Conservation (phyloP, 306 rosid genomes). For the Lathyrus tuberosus region DNA sequence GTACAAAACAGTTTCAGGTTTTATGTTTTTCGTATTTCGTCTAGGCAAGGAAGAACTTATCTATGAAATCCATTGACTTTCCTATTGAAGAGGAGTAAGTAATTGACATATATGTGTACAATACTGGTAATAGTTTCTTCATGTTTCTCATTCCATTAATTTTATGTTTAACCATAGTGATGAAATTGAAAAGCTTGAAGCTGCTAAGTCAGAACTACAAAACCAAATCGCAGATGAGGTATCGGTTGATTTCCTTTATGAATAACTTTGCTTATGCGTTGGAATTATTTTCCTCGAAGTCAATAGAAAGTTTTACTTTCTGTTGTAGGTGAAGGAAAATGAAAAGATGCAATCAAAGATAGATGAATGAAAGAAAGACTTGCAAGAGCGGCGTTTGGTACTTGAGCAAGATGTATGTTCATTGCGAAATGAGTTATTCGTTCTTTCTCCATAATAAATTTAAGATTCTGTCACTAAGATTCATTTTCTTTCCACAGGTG, state of each 20-base stretch:
- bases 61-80: constrained; percentile 81
- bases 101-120: constrained; percentile 34
- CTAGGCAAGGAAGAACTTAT: constrained; percentile 95
- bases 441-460: constrained; percentile 30
- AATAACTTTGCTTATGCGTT: constrained; percentile 20
- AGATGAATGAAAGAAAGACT: constrained; percentile 57
- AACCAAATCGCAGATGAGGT: constrained; percentile 66
- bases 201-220: constrained; percentile 63
- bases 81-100: constrained; percentile 79
- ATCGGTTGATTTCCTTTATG: constrained; percentile 37
- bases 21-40: constrained; percentile 28
- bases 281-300: constrained; percentile 37
- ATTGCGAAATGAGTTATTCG: constrained; percentile 25
- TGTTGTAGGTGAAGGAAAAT: constrained; percentile 65
- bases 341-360: constrained; percentile 54
- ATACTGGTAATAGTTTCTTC: constrained; percentile 35
- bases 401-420: constrained; percentile 83
- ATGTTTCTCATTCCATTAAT: constrained; percentile 37
- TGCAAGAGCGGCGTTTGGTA: constrained; percentile 70
- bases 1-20: constrained; percentile 16
- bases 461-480: constrained; percentile 26
- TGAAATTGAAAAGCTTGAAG: constrained; percentile 72
- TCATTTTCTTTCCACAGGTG: constrained; percentile 51
- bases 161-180: constrained; percentile 52
- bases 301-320: constrained; percentile 27